Percentiles rank a stretch among this genome's conserved stretches.
These are phyloP conservation scores for Hibiscus syriacus DNA, from an alignment of 345 rosid species.

Conservation along the genomic window DNA sequence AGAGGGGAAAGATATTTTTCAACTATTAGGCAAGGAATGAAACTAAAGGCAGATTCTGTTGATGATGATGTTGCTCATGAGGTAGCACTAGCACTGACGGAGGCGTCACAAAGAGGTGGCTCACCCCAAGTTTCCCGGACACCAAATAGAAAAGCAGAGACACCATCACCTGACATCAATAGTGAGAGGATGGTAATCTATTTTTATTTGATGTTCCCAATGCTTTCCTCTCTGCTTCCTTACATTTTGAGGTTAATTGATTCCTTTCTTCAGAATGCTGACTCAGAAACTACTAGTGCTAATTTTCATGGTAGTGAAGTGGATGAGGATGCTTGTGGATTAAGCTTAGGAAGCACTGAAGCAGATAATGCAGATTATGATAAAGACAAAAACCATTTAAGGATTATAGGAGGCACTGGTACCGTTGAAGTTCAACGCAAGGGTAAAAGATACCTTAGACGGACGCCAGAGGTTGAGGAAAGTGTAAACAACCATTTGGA, in stretches of 20 bases:
- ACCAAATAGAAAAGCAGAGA: conserved; percentile 46
- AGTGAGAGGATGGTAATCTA: conserved; percentile 45
- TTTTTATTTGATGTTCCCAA: conserved; percentile 12
- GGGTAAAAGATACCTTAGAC: conserved; percentile 37
- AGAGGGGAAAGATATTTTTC: conserved; percentile 40
- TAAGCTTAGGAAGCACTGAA: conserved; percentile 72
- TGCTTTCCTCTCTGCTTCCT: not conserved
- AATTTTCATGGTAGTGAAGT: conserved; percentile 48
- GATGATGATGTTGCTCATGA: conserved; percentile 78
- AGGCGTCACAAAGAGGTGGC: conserved; percentile 67
- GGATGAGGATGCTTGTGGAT: conserved; percentile 59
- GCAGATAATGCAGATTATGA: no score
- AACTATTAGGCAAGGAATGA: conserved; percentile 46
- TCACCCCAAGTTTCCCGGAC: conserved; percentile 52
- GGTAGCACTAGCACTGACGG: conserved; percentile 70
- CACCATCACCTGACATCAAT: conserved; percentile 37
- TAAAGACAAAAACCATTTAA: conserved; percentile 31
- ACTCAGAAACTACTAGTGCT: conserved; percentile 53
- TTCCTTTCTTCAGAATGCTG: conserved; percentile 42
- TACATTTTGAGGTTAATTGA: conserved; percentile 20
- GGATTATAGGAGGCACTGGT: conserved; percentile 32
- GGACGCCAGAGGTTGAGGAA: conserved; percentile 38
- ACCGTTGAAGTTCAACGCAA: conserved; percentile 29
- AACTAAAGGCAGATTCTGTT: conserved; percentile 36
- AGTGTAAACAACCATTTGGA: conserved; percentile 27